phyloP scores from a whole-genome alignment of 2,329 filamentous ascomycete genomes.

The Aspergillus floridensis region DNA sequence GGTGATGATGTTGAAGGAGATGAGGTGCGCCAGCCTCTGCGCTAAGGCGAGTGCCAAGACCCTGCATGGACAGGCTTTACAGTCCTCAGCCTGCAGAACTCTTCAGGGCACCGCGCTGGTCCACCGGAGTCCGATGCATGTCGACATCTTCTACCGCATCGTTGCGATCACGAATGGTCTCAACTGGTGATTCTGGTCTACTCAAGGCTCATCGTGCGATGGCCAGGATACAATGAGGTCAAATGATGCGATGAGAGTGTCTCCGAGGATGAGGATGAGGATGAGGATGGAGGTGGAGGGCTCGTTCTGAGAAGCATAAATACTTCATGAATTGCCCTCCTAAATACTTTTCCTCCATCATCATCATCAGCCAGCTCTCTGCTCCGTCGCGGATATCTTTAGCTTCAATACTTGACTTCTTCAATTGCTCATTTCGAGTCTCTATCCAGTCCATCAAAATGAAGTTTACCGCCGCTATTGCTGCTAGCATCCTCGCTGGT shows the following conservation, averaged over 20 bases:
- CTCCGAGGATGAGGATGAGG: not conserved
- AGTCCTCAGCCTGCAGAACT: not conserved
- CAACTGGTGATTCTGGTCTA: not conserved
- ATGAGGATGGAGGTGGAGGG: not conserved
- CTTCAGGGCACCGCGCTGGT: not conserved
- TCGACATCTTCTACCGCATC: not conserved
- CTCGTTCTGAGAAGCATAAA: not conserved
- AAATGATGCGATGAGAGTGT: not conserved
- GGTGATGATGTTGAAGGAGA: not conserved
- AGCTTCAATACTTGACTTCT: not conserved
- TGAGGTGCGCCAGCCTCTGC: not conserved
- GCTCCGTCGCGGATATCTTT: not conserved
- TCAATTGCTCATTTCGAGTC: not conserved
- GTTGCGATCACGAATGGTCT: not conserved
- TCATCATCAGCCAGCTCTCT: not conserved
- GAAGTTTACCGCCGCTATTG: constrained; percentile 47
- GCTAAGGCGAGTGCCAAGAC: not conserved
- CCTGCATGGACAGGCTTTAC: no score
- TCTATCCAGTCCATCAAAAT: constrained; percentile 32
- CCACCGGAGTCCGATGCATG: constrained; percentile 9
- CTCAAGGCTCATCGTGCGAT: not conserved
- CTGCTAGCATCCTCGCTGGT: constrained; percentile 42
- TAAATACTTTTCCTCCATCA: not conserved
- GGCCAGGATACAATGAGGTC: not conserved
- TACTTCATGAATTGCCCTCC: not conserved